phyloP scores from a whole-genome alignment of 805 yeast genomes.

The Lachancea fermentati region DNA sequence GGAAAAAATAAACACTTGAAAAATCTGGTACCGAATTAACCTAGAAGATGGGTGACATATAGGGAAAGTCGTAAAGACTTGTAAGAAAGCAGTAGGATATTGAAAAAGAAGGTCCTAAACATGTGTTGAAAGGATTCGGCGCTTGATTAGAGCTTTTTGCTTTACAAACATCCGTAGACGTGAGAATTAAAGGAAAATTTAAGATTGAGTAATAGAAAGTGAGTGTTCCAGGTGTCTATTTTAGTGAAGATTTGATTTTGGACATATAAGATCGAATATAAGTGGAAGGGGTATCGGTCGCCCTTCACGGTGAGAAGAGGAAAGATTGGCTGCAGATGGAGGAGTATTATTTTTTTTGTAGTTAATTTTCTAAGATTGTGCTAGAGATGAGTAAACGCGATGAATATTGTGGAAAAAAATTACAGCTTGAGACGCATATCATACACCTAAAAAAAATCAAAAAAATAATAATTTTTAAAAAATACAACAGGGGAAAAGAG shows the following conservation, averaged over 20 bases:
- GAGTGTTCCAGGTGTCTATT: not conserved
- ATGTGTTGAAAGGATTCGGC: not conserved
- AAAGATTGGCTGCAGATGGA: too few relatives aligned
- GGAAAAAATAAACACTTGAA: not conserved
- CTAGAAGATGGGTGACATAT: not conserved
- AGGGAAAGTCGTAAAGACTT: not conserved
- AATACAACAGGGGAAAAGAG: conserved; percentile 1
- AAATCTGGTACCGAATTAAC: not conserved
- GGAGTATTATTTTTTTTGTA: too few relatives aligned
- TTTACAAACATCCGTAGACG: too few relatives aligned
- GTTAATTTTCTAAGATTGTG: too few relatives aligned
- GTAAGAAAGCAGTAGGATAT: not conserved
- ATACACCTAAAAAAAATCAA: not conserved
- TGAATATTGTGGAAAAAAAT: not conserved
- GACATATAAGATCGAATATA: too few relatives aligned
- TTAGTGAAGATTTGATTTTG: too few relatives aligned
- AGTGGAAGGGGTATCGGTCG: too few relatives aligned
- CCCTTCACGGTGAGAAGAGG: too few relatives aligned
- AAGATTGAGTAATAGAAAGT: too few relatives aligned
- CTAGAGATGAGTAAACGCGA: not conserved
- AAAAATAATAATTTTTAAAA: conserved; percentile 1
- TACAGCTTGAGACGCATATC: not conserved
- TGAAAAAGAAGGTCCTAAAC: not conserved
- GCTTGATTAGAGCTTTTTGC: not conserved
- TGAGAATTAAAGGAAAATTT: too few relatives aligned